Percentiles rank a stretch among this genome's conserved stretches.
phyloP scores from a whole-genome alignment of 805 yeast species.

The Kluyveromyces siamensis region DNA sequence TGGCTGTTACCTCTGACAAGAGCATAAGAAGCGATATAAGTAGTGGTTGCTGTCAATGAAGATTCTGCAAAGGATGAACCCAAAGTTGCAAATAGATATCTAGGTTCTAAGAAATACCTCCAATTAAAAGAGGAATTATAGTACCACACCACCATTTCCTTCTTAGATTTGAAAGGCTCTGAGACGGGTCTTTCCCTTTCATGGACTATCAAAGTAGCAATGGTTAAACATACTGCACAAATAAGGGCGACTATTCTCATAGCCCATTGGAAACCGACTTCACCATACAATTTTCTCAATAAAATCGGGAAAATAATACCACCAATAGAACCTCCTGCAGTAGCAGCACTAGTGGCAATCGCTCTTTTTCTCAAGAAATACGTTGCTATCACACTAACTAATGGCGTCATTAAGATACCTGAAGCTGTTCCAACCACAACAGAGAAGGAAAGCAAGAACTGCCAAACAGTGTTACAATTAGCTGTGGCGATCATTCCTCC shows the following conservation, averaged over 20 bases:
- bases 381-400: slow-evolving; percentile 53
- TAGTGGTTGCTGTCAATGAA: slow-evolving; percentile 37
- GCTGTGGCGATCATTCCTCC: slow-evolving; percentile 52
- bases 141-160: slow-evolving; percentile 24
- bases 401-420: slow-evolving; percentile 52
- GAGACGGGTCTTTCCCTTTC: slow-evolving; percentile 30
- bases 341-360: slow-evolving; percentile 41
- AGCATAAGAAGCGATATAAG: slow-evolving; percentile 47
- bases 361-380: slow-evolving; percentile 59
- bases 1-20: slow-evolving; percentile 38
- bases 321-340: slow-evolving; percentile 42
- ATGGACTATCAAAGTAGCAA: slow-evolving; percentile 31
- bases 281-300: slow-evolving; percentile 39
- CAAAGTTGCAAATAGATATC: slow-evolving; percentile 34
- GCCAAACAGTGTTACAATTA: slow-evolving; percentile 44
- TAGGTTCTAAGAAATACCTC: slow-evolving; percentile 34
- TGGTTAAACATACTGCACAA: slow-evolving; percentile 31
- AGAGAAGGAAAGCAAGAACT: slow-evolving; percentile 53
- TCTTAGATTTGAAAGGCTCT: slow-evolving; percentile 32
- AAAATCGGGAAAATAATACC: slow-evolving; percentile 48
- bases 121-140: slow-evolving; percentile 22
- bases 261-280: slow-evolving; percentile 54
- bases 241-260: slow-evolving; percentile 44
- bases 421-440: slow-evolving; percentile 49
- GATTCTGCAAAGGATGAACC: slow-evolving; percentile 40